phyloP scores from a whole-genome alignment of 78 protist genomes.

The Emiliania huxleyi region DNA sequence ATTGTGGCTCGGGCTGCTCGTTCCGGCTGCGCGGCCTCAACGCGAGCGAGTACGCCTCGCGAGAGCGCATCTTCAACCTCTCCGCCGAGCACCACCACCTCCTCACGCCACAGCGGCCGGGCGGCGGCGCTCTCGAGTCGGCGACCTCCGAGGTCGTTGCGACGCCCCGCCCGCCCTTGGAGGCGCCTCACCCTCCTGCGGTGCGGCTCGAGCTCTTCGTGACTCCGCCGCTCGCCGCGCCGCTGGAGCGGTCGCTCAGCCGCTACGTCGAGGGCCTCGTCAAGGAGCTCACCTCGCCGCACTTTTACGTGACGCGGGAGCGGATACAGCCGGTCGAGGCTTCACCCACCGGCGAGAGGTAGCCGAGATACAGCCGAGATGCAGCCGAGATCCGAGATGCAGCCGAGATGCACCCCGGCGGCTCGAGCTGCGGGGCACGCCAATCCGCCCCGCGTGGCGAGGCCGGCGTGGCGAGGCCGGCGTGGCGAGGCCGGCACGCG shows the following conservation, averaged over 20 bases:
- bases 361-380: no score
- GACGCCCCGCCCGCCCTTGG: background rate
- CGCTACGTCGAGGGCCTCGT: background rate
- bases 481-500: no score
- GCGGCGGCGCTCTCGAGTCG: background rate
- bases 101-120: background rate
- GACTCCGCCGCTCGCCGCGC: background rate
- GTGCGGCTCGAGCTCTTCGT: background rate
- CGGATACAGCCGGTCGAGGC: background rate
- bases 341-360: background rate
- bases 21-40: background rate
- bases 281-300: background rate
- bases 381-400: no score
- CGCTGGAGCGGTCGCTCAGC: background rate
- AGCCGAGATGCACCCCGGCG: no score
- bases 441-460: no score
- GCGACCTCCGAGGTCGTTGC: background rate
- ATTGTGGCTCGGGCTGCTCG: background rate
- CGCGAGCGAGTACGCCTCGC: background rate
- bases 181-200: background rate
- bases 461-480: no score
- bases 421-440: no score
- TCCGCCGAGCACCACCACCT: background rate
- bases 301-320: background rate
- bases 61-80: background rate